Percentiles rank a stretch among this genome's conserved stretches.
Evolutionary conservation across 345 rosid genomes (phyloP).

Genomic region (Passiflora organensis): DNA sequence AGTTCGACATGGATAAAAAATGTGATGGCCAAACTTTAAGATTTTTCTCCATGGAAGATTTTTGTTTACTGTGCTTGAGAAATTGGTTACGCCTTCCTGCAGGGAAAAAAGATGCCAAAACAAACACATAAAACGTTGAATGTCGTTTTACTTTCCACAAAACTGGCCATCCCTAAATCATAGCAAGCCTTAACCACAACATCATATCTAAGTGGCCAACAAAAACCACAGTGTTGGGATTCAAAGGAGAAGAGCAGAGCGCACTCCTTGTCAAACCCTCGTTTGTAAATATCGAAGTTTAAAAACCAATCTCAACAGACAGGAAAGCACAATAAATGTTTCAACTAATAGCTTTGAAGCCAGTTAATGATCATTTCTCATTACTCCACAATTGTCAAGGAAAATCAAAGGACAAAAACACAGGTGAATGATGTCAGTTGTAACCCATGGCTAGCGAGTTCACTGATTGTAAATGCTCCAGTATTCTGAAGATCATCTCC

Average conservation of each 20-base stretch:
- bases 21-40: constrained; percentile 57
- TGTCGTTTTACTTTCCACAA: neutral
- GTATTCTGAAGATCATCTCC: no score
- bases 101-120: constrained; percentile 1
- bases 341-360: no score
- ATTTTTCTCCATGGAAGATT: constrained; percentile 80
- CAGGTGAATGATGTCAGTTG: no score
- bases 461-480: no score
- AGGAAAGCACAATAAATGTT: no score
- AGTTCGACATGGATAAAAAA: constrained; percentile 50
- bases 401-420: no score
- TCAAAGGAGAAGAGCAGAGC: neutral
- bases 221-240: neutral
- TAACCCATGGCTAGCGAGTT: no score
- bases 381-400: no score
- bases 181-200: neutral
- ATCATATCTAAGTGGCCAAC: neutral
- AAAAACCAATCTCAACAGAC: no score
- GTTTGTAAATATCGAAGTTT: no score
- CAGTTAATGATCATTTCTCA: no score
- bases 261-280: no score
- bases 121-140: neutral
- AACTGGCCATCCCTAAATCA: neutral
- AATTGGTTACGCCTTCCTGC: constrained; percentile 61
- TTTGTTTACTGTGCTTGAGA: constrained; percentile 36